phyloP scores from a whole-genome alignment of 345 rosid genomes.

The Raphanus sativus region DNA sequence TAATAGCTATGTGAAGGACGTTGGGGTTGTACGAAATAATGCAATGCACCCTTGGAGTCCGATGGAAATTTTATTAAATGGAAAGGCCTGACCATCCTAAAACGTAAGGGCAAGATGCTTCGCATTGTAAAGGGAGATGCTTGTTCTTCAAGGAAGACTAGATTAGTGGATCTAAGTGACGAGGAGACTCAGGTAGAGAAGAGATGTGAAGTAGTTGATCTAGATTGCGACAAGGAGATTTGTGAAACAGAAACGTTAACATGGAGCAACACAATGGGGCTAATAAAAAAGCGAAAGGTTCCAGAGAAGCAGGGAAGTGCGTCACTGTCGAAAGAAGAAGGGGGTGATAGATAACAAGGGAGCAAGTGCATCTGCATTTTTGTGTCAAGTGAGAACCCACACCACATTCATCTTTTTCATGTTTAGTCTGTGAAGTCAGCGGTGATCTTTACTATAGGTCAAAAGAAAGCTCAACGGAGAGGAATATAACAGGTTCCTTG shows the following conservation, averaged over 20 bases:
- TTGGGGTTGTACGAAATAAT: conserved; percentile 14
- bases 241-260: conserved; percentile 25
- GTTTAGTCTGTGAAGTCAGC: not conserved
- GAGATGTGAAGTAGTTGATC: conserved; percentile 40
- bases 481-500: conserved; percentile 82
- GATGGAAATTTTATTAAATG: conserved; percentile 43
- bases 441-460: conserved; percentile 42
- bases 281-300: conserved; percentile 33
- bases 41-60: too few species aligned
- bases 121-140: conserved; percentile 19
- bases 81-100: conserved; percentile 42
- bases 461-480: conserved; percentile 65
- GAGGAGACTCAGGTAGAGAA: conserved; percentile 56
- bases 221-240: conserved; percentile 33
- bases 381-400: conserved; percentile 3
- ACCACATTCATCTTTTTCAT: not conserved
- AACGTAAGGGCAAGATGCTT: conserved; percentile 35
- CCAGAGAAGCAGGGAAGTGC: conserved; percentile 38
- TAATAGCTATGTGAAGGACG: conserved; percentile 21
- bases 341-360: conserved; percentile 45
- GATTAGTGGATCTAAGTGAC: conserved; percentile 37
- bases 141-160: conserved; percentile 32
- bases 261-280: conserved; percentile 23
- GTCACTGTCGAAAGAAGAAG: conserved; percentile 33
- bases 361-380: conserved; percentile 63